These are phyloP conservation scores for Myxozyma kluyveri DNA, from an alignment of 805 yeast genomes.

Conservation along the genomic window DNA sequence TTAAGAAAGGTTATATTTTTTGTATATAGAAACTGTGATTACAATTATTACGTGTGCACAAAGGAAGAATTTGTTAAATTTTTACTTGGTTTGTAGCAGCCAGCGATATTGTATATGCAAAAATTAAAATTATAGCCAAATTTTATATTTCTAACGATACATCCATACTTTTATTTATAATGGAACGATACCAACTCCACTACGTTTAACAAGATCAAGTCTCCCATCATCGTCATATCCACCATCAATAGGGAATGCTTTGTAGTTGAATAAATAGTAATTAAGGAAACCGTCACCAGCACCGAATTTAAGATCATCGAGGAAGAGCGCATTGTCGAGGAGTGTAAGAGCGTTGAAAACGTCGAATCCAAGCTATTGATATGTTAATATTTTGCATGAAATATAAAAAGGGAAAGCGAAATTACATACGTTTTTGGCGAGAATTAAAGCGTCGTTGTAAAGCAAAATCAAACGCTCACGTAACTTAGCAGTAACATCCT, in stretches of 20 bases:
- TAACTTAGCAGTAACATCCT: slow-evolving; percentile 46
- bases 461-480: slow-evolving; percentile 59
- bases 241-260: slow-evolving; percentile 73
- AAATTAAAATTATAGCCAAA: background rate
- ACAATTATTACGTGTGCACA: background rate
- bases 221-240: slow-evolving; percentile 65
- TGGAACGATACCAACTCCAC: slow-evolving; percentile 90
- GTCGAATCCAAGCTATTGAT: slow-evolving; percentile 55
- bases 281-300: slow-evolving; percentile 90
- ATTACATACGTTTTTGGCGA: slow-evolving; percentile 52
- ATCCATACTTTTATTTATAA: slow-evolving; percentile 37
- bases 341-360: slow-evolving; percentile 91
- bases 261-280: slow-evolving; percentile 89
- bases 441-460: slow-evolving; percentile 70
- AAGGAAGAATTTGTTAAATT: background rate
- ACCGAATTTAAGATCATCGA: slow-evolving; percentile 82
- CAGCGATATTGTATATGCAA: background rate
- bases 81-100: background rate
- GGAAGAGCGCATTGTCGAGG: slow-evolving; percentile 82
- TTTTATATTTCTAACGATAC: background rate
- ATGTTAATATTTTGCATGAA: too few species aligned
- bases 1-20: too few species aligned
- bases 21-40: too few species aligned
- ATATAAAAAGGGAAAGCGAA: background rate
- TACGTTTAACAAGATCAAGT: slow-evolving; percentile 53